Evolutionary conservation across 2,329 filamentous ascomycete species (phyloP).

Genomic region (Epicoccum nigrum): DNA sequence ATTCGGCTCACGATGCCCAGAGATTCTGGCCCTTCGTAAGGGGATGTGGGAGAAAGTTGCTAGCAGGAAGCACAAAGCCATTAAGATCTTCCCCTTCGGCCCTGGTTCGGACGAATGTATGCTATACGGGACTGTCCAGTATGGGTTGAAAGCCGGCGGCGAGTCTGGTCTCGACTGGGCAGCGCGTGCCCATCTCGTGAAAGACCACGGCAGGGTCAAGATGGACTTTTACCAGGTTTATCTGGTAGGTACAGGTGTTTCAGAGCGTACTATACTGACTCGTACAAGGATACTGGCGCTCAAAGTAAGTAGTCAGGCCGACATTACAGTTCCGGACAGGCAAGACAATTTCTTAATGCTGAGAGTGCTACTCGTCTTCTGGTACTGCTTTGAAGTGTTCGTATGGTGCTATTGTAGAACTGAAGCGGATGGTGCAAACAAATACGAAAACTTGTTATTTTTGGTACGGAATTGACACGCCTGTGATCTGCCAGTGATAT

Average conservation of each 20-base stretch:
- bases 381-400: too few relatives aligned
- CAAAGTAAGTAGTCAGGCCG: constrained; percentile 13
- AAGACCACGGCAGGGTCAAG: constrained; percentile 60
- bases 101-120: constrained; percentile 57
- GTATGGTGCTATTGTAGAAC: too few relatives aligned
- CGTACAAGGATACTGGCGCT: constrained; percentile 24
- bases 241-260: constrained; percentile 49
- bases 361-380: too few relatives aligned
- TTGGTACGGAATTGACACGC: too few relatives aligned
- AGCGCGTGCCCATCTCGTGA: constrained; percentile 59
- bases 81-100: constrained; percentile 60
- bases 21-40: constrained; percentile 59
- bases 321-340: background rate
- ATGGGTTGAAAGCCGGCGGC: constrained; percentile 59
- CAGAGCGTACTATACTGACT: constrained; percentile 13
- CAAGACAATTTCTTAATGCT: background rate
- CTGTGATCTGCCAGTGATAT: too few relatives aligned
- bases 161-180: constrained; percentile 59
- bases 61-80: constrained; percentile 53
- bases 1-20: constrained; percentile 33
- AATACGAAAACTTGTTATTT: too few relatives aligned
- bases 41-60: constrained; percentile 61
- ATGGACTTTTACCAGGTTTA: constrained; percentile 63
- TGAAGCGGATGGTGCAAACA: too few relatives aligned
- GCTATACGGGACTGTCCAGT: constrained; percentile 61